phyloP scores from a whole-genome alignment of 306 rosid species.

The Prosopis cineraria region DNA sequence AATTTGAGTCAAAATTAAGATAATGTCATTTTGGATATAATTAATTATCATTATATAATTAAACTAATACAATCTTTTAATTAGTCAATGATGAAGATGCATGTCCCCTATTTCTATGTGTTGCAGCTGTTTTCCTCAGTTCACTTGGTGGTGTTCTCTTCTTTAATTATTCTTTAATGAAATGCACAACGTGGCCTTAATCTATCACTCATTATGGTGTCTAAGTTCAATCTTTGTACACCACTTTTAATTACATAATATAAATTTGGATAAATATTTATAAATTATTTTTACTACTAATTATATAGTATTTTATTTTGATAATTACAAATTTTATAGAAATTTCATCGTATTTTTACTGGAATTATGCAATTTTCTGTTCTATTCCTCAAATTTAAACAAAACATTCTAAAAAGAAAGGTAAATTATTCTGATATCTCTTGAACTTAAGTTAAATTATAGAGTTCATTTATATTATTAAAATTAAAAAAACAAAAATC shows the following conservation, averaged over 20 bases:
- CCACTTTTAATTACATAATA: neutral
- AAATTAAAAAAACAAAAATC: neutral
- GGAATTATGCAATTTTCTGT: neutral
- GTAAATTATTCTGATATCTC: neutral
- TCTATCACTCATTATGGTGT: neutral
- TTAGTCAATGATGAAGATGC: constrained; percentile 22
- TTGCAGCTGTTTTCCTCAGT: constrained; percentile 54
- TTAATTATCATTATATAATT: too few species aligned
- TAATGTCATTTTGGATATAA: constrained; percentile 21
- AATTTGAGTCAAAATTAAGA: constrained; percentile 36
- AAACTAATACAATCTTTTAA: neutral
- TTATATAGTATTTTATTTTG: neutral
- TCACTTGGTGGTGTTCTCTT: constrained; percentile 8
- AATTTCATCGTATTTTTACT: neutral
- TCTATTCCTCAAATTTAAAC: neutral
- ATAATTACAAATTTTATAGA: neutral
- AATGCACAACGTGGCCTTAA: neutral
- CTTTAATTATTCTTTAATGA: constrained; percentile 19
- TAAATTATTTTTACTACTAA: neutral
- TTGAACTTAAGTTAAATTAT: too few species aligned
- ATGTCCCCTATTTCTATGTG: constrained; percentile 24
- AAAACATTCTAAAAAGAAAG: neutral
- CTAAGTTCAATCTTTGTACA: neutral
- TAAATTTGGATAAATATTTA: neutral
- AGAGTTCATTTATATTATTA: neutral